Conservation (phyloP, 257 asterid genomes). For the Nicotiana knightiana region DNA sequence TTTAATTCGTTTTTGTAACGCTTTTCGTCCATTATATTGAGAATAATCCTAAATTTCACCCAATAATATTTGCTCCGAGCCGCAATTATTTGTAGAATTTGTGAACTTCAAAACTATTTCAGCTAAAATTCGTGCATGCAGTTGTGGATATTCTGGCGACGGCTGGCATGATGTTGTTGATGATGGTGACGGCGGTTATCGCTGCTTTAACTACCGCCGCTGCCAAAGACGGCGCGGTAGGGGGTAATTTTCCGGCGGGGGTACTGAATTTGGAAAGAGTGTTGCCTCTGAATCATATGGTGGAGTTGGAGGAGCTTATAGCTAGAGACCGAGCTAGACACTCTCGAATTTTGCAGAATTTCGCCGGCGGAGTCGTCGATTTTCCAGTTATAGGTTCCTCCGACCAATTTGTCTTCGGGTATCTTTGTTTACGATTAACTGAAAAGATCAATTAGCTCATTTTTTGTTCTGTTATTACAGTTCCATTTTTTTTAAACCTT, state of each 20-base stretch:
- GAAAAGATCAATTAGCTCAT: not conserved
- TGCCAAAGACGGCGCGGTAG: constrained; percentile 20
- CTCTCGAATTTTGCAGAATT: constrained; percentile 54
- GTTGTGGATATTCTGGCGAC: constrained; percentile 33
- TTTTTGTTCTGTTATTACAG: not conserved
- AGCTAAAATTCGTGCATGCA: not conserved
- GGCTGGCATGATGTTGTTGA: constrained; percentile 30
- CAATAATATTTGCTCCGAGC: not conserved
- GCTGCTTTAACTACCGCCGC: constrained; percentile 11
- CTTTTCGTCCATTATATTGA: too few species aligned
- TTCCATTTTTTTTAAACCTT: not conserved
- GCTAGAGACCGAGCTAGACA: constrained; percentile 79
- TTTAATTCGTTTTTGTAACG: too few species aligned
- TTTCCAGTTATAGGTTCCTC: constrained; percentile 56
- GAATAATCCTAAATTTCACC: too few species aligned
- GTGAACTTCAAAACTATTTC: not conserved
- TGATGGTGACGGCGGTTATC: constrained; percentile 23
- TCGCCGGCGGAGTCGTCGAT: constrained; percentile 63
- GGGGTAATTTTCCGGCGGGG: constrained; percentile 20
- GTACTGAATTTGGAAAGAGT: constrained; percentile 60
- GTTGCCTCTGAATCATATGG: constrained; percentile 43
- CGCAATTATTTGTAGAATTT: not conserved
- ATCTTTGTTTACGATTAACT: constrained; percentile 12
- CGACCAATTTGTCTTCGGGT: constrained; percentile 74
- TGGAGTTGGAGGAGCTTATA: constrained; percentile 46